Conservation (phyloP, 2,329 filamentous ascomycete genomes). For the Knufia fluminis region DNA sequence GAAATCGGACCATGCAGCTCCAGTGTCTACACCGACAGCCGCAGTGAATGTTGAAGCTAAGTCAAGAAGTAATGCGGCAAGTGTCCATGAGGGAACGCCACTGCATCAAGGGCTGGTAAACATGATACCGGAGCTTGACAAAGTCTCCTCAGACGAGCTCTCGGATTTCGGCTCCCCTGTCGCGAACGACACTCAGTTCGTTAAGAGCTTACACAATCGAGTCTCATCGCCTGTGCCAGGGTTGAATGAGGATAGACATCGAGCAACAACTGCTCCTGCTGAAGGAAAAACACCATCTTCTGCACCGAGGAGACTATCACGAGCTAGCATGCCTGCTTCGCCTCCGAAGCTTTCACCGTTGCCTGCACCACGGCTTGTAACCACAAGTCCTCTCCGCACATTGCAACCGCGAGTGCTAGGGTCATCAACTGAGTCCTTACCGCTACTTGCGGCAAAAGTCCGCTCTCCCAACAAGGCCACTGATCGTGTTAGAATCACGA, state of each 20-base stretch:
- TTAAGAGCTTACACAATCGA: conserved; percentile 13
- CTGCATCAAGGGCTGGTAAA: neutral
- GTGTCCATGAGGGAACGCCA: neutral
- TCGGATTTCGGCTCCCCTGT: conserved; percentile 19
- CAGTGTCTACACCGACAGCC: neutral
- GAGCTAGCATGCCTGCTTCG: neutral
- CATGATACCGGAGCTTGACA: neutral
- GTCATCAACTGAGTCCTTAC: neutral
- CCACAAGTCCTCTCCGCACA: neutral
- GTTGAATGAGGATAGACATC: neutral
- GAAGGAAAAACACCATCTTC: neutral
- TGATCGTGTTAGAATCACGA: neutral
- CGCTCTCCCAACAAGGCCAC: neutral
- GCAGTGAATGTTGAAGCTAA: too few species aligned
- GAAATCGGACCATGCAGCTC: neutral
- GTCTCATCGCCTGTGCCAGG: conserved; percentile 13
- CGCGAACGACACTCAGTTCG: conserved; percentile 21
- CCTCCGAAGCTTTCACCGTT: neutral
- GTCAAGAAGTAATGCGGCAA: too few species aligned
- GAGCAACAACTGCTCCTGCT: neutral
- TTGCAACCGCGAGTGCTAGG: neutral
- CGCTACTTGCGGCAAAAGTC: neutral
- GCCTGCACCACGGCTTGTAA: conserved; percentile 3
- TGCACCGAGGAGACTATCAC: neutral
- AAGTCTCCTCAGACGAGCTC: conserved; percentile 4